A percentile compares a stretch with the other conserved stretches of the same genome.
Conservation (phyloP, 345 rosid genomes). For the Erodium maritimum region DNA sequence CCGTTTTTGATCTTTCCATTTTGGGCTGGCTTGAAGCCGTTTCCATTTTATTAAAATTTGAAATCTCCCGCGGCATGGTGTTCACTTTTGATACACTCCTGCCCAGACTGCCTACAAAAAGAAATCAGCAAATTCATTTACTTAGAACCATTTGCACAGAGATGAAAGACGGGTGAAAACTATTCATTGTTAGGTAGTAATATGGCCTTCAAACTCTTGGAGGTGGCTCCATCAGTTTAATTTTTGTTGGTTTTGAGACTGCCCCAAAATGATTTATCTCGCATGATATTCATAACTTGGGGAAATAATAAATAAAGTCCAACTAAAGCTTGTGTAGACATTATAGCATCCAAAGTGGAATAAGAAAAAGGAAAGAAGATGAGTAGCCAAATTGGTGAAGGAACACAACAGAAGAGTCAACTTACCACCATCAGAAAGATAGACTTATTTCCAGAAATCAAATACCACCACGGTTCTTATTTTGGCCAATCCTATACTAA, state of each 20-base stretch:
- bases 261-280: not conserved
- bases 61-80: constrained; percentile 20
- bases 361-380: not conserved
- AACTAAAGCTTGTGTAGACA: not conserved
- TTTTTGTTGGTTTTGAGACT: not conserved
- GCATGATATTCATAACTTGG: not conserved
- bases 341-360: not conserved
- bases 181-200: not conserved
- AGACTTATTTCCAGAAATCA: not conserved
- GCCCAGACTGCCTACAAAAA: constrained; percentile 27
- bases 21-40: constrained; percentile 32
- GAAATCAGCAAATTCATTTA: constrained; percentile 6
- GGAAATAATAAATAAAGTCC: not conserved
- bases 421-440: not conserved
- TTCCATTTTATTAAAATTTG: constrained; percentile 26
- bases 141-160: not conserved
- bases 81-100: constrained; percentile 22
- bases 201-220: not conserved
- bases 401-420: not conserved
- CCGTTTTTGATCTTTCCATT: constrained; percentile 69
- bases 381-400: not conserved
- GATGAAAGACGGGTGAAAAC: not conserved
- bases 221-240: not conserved
- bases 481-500: not conserved
- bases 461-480: not conserved